phyloP scores from a whole-genome alignment of 129 eudicot species.

The Helianthus annuus region DNA sequence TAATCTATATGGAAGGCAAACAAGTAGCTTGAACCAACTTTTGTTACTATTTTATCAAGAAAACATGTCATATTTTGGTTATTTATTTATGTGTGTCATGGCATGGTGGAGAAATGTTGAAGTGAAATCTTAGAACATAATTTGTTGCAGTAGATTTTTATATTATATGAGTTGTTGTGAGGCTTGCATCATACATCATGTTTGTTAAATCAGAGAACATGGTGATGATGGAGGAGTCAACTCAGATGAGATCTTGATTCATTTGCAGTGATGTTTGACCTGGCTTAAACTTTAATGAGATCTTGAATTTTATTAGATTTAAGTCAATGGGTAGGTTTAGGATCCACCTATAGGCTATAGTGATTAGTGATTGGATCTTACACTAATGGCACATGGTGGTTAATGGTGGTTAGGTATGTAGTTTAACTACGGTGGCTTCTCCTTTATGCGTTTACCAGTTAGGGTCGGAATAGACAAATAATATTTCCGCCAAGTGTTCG shows the following conservation, averaged over 20 bases:
- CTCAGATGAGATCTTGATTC: conserved; percentile 28
- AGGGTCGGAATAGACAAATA: too few relatives aligned
- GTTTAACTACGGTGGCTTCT: too few relatives aligned
- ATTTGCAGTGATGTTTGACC: conserved; percentile 26
- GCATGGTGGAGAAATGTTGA: neutral
- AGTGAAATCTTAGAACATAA: neutral
- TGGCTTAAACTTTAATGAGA: conserved; percentile 16
- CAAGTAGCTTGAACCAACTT: conserved; percentile 33
- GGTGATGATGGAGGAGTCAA: conserved; percentile 30
- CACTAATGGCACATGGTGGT: conserved; percentile 16
- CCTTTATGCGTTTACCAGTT: too few relatives aligned
- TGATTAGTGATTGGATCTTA: conserved; percentile 8
- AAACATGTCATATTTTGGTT: neutral
- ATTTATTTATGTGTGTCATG: neutral
- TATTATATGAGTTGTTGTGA: conserved; percentile 8
- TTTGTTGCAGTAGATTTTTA: neutral
- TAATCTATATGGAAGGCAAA: conserved; percentile 30
- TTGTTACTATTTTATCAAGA: conserved; percentile 21
- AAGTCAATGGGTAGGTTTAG: conserved; percentile 10
- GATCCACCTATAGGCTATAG: neutral
- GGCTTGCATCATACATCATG: conserved; percentile 24
- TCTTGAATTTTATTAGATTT: conserved; percentile 23
- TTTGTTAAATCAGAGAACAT: conserved; percentile 27
- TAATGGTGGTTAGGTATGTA: neutral
- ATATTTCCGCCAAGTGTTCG: too few relatives aligned